Conservation (phyloP, 768 basidiomycete genomes). For the Calocera cornea region DNA sequence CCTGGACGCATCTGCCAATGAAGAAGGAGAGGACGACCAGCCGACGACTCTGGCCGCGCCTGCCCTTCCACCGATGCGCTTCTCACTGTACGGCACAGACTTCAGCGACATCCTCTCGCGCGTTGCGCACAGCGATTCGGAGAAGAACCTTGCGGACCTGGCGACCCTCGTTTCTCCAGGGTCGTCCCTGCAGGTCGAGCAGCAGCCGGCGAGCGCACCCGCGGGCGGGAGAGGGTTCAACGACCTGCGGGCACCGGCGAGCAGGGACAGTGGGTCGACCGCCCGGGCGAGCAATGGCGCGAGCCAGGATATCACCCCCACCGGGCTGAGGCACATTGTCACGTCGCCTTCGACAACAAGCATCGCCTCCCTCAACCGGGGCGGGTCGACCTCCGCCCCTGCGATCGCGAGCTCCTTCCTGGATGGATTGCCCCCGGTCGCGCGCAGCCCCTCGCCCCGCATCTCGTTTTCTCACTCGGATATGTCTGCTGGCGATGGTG, state of each 20-base stretch:
- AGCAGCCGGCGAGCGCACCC: neutral
- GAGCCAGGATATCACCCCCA: neutral
- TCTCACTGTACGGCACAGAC: conserved; percentile 71
- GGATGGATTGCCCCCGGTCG: neutral
- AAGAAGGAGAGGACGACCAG: conserved; percentile 6
- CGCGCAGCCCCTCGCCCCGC: neutral
- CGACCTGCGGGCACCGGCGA: neutral
- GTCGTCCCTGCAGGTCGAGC: neutral
- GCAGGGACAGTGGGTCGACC: neutral
- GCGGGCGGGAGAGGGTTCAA: neutral
- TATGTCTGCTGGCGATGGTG: neutral
- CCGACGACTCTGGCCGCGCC: conserved; percentile 66
- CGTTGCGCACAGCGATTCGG: conserved; percentile 12
- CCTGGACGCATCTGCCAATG: neutral
- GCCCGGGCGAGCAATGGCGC: neutral
- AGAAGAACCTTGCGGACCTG: neutral
- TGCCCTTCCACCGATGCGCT: conserved; percentile 78
- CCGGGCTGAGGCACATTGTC: neutral
- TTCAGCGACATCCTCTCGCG: conserved; percentile 37
- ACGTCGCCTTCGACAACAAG: neutral
- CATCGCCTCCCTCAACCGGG: neutral
- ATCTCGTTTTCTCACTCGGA: neutral
- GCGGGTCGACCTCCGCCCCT: neutral
- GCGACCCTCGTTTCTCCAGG: neutral
- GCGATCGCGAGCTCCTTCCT: neutral